Evolutionary conservation across 441 rosid species (phyloP).

Genomic region (Populus tomentosa): DNA sequence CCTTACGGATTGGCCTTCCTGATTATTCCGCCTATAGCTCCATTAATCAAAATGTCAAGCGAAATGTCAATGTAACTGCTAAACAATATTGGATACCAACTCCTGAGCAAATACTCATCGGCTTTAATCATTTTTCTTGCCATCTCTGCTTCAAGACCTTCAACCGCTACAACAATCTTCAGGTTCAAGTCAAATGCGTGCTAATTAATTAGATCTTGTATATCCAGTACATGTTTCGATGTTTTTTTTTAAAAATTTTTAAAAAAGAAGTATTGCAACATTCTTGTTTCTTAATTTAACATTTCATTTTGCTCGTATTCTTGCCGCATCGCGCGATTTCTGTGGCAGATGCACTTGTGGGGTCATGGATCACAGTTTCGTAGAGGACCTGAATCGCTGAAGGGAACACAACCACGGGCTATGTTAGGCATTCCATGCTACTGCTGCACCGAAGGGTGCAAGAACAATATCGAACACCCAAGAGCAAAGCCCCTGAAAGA

Average conservation of each 20-base stretch:
- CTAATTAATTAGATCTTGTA: not conserved
- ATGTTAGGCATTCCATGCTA: constrained; percentile 73
- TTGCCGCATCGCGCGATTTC: not conserved
- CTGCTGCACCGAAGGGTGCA: constrained; percentile 75
- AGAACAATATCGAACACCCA: constrained; percentile 71
- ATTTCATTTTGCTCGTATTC: not conserved
- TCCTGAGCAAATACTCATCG: constrained; percentile 61
- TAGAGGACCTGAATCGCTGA: constrained; percentile 67
- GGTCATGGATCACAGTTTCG: constrained; percentile 87
- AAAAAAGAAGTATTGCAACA: not conserved
- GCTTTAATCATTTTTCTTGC: constrained; percentile 75
- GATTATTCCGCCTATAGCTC: constrained; percentile 19
- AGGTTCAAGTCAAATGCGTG: constrained; percentile 33
- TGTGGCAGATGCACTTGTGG: constrained; percentile 83
- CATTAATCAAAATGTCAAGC: constrained; percentile 9
- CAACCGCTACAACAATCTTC: constrained; percentile 90
- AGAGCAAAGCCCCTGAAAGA: constrained; percentile 77
- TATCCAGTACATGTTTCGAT: not conserved
- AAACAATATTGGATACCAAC: constrained; percentile 77
- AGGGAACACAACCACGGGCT: constrained; percentile 66
- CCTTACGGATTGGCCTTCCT: constrained; percentile 76
- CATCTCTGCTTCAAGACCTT: constrained; percentile 80
- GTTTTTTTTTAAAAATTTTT: not conserved
- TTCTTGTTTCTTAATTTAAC: not conserved
- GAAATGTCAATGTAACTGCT: constrained; percentile 20